Conservation (phyloP, 2,329 filamentous ascomycete species). For the Pseudogymnoascus sp. region DNA sequence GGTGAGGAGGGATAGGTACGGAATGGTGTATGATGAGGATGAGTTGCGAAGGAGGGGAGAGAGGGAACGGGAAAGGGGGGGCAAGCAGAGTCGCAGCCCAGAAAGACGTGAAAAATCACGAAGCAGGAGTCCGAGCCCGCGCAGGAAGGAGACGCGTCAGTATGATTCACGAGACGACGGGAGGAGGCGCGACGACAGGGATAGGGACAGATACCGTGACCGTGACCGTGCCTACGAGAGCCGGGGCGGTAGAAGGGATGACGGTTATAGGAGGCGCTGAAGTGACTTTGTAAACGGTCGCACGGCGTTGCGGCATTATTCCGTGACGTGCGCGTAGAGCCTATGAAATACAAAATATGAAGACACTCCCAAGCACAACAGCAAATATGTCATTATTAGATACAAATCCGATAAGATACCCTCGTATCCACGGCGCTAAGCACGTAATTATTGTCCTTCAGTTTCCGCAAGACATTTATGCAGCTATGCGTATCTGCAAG, state of each 20-base stretch:
- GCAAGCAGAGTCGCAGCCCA: constrained; percentile 41
- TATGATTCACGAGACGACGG: constrained; percentile 20
- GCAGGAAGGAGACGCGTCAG: constrained; percentile 6
- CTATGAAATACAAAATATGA: neutral
- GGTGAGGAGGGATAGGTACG: constrained; percentile 49
- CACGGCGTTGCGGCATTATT: neutral
- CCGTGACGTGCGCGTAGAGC: neutral
- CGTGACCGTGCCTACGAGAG: constrained; percentile 13
- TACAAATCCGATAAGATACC: neutral
- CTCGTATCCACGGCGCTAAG: neutral
- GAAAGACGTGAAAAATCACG: constrained; percentile 28
- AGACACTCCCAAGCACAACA: neutral
- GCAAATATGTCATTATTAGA: neutral
- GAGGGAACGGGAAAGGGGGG: constrained; percentile 31
- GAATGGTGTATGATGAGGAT: constrained; percentile 74
- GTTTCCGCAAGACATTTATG: neutral
- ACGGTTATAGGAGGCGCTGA: constrained; percentile 19
- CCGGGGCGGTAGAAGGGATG: constrained; percentile 16
- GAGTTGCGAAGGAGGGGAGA: constrained; percentile 51
- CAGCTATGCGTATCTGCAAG: neutral
- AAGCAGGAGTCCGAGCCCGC: constrained; percentile 29
- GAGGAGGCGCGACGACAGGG: constrained; percentile 13
- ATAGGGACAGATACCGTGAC: constrained; percentile 20
- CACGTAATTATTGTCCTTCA: neutral
- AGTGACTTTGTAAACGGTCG: neutral